A percentile compares a stretch with the other conserved stretches of the same genome.
These are phyloP conservation scores for Mycena maculata DNA, from an alignment of 768 basidiomycete genomes.

Conservation along the genomic window DNA sequence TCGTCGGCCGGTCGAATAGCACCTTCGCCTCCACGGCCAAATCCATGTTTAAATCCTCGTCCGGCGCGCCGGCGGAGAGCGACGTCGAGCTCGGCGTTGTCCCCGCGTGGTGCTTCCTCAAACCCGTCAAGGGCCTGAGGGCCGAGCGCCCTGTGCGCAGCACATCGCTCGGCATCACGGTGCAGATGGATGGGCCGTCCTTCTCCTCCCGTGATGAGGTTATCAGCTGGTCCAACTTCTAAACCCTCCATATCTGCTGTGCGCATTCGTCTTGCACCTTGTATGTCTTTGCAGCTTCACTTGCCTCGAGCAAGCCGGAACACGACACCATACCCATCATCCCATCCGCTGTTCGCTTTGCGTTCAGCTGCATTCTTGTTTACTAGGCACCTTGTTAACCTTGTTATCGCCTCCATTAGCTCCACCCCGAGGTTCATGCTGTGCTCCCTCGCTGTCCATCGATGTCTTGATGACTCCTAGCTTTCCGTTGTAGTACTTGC, in stretches of 20 bases:
- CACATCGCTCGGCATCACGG: conserved; percentile 71
- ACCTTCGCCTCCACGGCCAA: conserved; percentile 47
- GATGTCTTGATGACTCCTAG: conserved; percentile 18
- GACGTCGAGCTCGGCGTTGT: conserved; percentile 77
- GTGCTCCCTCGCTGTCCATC: conserved; percentile 17
- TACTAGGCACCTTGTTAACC: too few species aligned
- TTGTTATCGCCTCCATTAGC: background rate
- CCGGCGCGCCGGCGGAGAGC: conserved; percentile 37
- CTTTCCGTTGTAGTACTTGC: background rate
- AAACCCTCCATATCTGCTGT: conserved; percentile 4
- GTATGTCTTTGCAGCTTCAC: background rate
- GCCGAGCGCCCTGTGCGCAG: conserved; percentile 75
- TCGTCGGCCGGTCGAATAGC: conserved; percentile 67
- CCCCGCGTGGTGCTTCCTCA: conserved; percentile 82
- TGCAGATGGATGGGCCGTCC: conserved; percentile 58
- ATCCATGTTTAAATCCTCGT: conserved; percentile 53
- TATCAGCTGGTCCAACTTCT: conserved; percentile 82
- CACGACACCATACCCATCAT: conserved; percentile 16
- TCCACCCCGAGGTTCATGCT: conserved; percentile 14
- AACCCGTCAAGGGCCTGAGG: conserved; percentile 67
- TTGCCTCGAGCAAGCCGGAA: background rate
- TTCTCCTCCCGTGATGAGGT: conserved; percentile 59
- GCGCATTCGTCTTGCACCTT: background rate
- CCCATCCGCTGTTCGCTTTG: background rate
- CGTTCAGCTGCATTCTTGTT: background rate